phyloP scores from a whole-genome alignment of 2,329 filamentous ascomycete species.

The Fusarium haematococcum region DNA sequence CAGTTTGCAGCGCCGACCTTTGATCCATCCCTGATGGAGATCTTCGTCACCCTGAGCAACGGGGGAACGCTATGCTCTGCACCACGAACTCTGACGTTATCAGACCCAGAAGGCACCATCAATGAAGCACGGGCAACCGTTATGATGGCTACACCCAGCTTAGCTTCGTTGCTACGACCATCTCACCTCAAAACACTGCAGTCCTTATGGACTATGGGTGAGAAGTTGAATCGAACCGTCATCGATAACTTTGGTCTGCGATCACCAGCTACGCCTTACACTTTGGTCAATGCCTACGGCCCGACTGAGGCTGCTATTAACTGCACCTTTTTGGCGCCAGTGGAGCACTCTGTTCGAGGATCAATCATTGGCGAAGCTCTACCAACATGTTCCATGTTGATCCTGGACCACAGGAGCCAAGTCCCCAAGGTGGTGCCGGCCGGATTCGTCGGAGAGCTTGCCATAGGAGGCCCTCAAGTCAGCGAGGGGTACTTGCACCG shows the following conservation, averaged over 20 bases:
- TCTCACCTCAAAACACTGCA: background rate
- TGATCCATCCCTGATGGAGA: slow-evolving; percentile 85
- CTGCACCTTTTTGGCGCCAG: slow-evolving; percentile 35
- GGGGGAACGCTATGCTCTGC: slow-evolving; percentile 52
- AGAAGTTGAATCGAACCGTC: slow-evolving; percentile 37
- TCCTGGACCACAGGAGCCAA: slow-evolving; percentile 32
- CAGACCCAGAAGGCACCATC: slow-evolving; percentile 36
- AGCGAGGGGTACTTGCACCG: slow-evolving; percentile 74
- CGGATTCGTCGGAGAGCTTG: slow-evolving; percentile 81
- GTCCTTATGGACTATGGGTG: slow-evolving; percentile 5
- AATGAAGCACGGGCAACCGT: slow-evolving; percentile 50
- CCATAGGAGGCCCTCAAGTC: slow-evolving; percentile 83
- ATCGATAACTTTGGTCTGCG: slow-evolving; percentile 45
- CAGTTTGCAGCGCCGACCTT: slow-evolving; percentile 62
- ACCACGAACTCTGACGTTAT: slow-evolving; percentile 43
- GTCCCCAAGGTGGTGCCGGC: slow-evolving; percentile 65
- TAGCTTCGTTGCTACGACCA: slow-evolving; percentile 47
- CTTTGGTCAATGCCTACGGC: slow-evolving; percentile 43
- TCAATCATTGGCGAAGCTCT: slow-evolving; percentile 52
- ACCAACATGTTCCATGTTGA: slow-evolving; percentile 49
- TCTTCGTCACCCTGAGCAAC: slow-evolving; percentile 80
- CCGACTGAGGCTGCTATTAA: slow-evolving; percentile 45
- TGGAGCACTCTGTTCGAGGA: slow-evolving; percentile 40
- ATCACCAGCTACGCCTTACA: slow-evolving; percentile 36
- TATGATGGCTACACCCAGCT: slow-evolving; percentile 53